phyloP scores from a whole-genome alignment of 2,329 filamentous ascomycete genomes.

The Microcera coccophila region DNA sequence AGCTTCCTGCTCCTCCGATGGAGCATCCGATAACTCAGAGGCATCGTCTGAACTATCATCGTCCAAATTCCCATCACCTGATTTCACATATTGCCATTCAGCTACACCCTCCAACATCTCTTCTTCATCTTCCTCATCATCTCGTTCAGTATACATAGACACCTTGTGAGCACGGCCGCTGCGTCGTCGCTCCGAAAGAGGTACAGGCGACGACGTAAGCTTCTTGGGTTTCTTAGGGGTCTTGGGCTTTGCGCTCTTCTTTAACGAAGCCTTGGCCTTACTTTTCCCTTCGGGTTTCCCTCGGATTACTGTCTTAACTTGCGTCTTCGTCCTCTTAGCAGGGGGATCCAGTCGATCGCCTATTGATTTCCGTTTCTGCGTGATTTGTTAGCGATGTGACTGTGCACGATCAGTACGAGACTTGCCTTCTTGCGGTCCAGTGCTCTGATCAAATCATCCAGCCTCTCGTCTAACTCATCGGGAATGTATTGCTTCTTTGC shows the following conservation, averaged over 20 bases:
- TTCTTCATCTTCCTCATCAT: slow-evolving; percentile 55
- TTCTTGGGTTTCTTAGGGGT: slow-evolving; percentile 27
- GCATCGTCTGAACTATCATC: slow-evolving; percentile 20
- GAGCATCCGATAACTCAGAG: slow-evolving; percentile 1
- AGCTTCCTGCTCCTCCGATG: slow-evolving; percentile 11
- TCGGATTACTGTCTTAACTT: slow-evolving; percentile 35
- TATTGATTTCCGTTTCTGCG: slow-evolving; percentile 54
- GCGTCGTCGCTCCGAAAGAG: slow-evolving; percentile 49
- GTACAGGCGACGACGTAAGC: slow-evolving; percentile 26
- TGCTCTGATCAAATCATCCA: slow-evolving; percentile 64
- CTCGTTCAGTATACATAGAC: slow-evolving; percentile 53
- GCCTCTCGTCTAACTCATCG: slow-evolving; percentile 67
- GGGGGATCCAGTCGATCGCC: slow-evolving; percentile 47
- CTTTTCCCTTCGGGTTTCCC: slow-evolving; percentile 35
- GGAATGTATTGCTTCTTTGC: slow-evolving; percentile 82
- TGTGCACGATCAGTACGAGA: neutral
- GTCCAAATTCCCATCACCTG: slow-evolving; percentile 27
- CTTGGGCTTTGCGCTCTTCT: slow-evolving; percentile 35
- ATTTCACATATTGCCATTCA: slow-evolving; percentile 52
- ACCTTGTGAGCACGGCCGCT: slow-evolving; percentile 49
- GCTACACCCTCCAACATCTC: slow-evolving; percentile 60
- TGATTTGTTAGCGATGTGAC: slow-evolving; percentile 21
- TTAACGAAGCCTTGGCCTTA: slow-evolving; percentile 32
- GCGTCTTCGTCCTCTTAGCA: slow-evolving; percentile 37
- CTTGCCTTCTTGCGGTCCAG: slow-evolving; percentile 70